Base-by-base conservation (phyloP, 2,329 filamentous ascomycete species). In the Phoma sp. region DNA sequence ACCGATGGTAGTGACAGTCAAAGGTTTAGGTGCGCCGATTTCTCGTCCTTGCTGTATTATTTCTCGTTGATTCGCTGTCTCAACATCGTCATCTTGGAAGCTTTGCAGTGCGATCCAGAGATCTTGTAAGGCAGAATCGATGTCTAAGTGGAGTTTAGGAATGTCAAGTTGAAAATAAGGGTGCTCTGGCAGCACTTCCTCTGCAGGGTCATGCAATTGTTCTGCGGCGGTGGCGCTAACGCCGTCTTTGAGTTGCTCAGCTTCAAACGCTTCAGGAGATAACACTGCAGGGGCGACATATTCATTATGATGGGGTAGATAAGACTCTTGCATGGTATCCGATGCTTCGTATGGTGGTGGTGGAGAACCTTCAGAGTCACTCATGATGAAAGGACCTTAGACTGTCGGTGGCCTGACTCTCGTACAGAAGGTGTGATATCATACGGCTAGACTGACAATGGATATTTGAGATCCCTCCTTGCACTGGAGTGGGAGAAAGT, bases 41-140 rank as follows among this genome's bases (percentile, higher is more conserved):
- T 25, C 11, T 13, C 51, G 44, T n/a, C 51, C 51, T 45, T 44
- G 39, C 10, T 54, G 45, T 44, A 9, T 48, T 22, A 48, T 29
- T 13, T 48, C 40, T 7, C 45, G 51, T n/a, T 54, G 51, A 10
- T 54, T 54, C 5, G 30, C 40, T 45, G 45, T 48, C 8, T 54
- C 51, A 7, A 29, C 11, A 7, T 54, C 51, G 14, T 54, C 45
- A 5, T 54, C 45, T 27, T 54, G 27, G 13, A 54, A 54, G 4
- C 36, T 35, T 30, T 54, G 45, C 3, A 49, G 33, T 7, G 32
- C 32, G 14, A 44, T 54, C 45, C 45, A 48, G 7, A 54, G 40
- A 23, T 44, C 51, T 30, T 29, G 40, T 11, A 54, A 42, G 1
- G 40, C 35, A 23, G 45, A 22, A 18, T 48, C 45, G 24, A 54